These are phyloP conservation scores for Dryadomyces quercivorus DNA, from an alignment of 2,329 filamentous ascomycete species.

Conservation along the genomic window DNA sequence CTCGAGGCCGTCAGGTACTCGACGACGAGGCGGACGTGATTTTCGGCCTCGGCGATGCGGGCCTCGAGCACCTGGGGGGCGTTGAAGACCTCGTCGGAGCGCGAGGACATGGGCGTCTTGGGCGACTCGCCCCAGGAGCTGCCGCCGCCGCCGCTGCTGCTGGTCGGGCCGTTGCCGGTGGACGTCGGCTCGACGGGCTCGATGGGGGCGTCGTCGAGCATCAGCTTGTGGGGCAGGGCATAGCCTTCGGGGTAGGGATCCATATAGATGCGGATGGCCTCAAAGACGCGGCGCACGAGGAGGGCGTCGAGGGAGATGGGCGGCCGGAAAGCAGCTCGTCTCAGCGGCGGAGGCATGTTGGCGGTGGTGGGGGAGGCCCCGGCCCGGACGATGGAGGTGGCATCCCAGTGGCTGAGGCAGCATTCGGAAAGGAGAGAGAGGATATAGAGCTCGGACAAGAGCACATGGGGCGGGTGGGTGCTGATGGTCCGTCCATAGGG, in stretches of 20 bases:
- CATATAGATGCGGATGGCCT: slow-evolving; percentile 42
- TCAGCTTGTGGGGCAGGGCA: slow-evolving; percentile 40
- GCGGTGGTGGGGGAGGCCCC: slow-evolving; percentile 6
- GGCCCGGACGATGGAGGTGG: slow-evolving; percentile 10
- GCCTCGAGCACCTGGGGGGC: slow-evolving; percentile 20
- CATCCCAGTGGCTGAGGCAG: slow-evolving; percentile 47
- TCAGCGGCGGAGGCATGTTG: background rate
- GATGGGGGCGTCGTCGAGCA: slow-evolving; percentile 34
- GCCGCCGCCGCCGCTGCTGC: background rate
- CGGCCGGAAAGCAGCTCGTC: slow-evolving; percentile 15
- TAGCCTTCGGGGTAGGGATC: slow-evolving; percentile 47
- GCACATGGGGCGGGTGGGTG: slow-evolving; percentile 44
- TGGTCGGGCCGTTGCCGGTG: background rate
- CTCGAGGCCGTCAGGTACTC: slow-evolving; percentile 55
- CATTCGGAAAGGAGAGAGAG: slow-evolving; percentile 52
- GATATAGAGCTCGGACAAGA: slow-evolving; percentile 54
- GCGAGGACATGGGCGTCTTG: slow-evolving; percentile 12
- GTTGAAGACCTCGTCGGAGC: slow-evolving; percentile 25
- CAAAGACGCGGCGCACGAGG: slow-evolving; percentile 42
- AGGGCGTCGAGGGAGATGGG: slow-evolving; percentile 33
- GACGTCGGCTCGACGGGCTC: background rate
- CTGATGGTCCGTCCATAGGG: slow-evolving; percentile 35
- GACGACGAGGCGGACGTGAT: slow-evolving; percentile 41
- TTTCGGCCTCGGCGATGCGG: slow-evolving; percentile 36
- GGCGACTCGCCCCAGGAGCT: slow-evolving; percentile 9